Evolutionary conservation across 179 eudicot species (phyloP), one percentile per base, ranked within the genome.

Genomic region (Sideroxylon spinosum): DNA sequence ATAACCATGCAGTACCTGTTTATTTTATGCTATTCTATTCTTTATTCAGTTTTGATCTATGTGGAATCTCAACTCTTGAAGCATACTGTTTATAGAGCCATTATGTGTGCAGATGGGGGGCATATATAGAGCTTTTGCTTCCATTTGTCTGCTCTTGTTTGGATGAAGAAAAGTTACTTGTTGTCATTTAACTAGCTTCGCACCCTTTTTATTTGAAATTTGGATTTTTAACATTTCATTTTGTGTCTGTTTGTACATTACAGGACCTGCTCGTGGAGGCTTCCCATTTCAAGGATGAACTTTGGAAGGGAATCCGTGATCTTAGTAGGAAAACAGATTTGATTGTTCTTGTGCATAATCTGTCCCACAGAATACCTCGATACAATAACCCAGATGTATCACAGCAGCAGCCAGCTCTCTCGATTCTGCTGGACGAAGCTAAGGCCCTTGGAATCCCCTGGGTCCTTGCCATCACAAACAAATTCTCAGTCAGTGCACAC

Each of bases 281-380:
- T 29, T 86, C 93, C 75, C 87, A 87, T 78, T 91, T 95, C 76
- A 90, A 88, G 80, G 93, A 93, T 82, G 97, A 95, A 71, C 81
- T 93, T 65, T 93, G 98, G 98, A 89, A 82, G 87, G 98, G 98
- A 68, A 90, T 93, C 78, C 95, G 90, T 65, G 98, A 95, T 83
- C 90, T 95, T 48, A 89, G 92, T 79, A 86, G 75, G 77, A 95
- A 91, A 86, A 90, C 86, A 72, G 98, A 95, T 81, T 81, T 91
- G 84, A 87, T 95, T 68, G 91, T 95, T 81, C 91, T 95, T 66
- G 98, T 95, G 78, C 98, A 95, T 80, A 95, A 95, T 76, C 86
- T 95, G 75, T 92, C 98, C 80, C 98, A 95, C 79, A 85, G 86
- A 78, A 87, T 95, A 80, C 95, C 98, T 56, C 85, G 86, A 65